Conservation (phyloP, 2,329 filamentous ascomycete species). For the Cercospora janseana region DNA sequence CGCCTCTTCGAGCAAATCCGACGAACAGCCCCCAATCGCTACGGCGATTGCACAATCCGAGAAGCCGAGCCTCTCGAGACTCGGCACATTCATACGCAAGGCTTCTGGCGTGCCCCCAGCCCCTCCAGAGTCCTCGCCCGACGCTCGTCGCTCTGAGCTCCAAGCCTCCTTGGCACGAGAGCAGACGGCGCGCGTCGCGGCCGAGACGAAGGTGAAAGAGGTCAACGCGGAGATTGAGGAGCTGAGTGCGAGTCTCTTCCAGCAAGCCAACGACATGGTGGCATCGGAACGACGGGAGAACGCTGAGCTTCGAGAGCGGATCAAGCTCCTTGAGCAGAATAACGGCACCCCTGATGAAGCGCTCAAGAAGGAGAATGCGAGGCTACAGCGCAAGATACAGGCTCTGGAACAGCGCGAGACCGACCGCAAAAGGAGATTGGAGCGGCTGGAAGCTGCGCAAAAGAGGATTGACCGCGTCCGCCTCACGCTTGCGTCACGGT, state of each 20-base stretch:
- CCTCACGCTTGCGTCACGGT: slow-evolving; percentile 52
- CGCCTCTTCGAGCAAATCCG: slow-evolving; percentile 20
- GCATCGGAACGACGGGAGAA: slow-evolving; percentile 69
- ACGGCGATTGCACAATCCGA: slow-evolving; percentile 26
- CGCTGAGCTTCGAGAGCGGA: slow-evolving; percentile 67
- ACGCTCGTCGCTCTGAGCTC: slow-evolving; percentile 49
- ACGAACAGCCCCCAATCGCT: slow-evolving; percentile 12
- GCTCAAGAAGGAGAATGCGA: slow-evolving; percentile 62
- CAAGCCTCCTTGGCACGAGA: slow-evolving; percentile 64
- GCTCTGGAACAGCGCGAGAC: slow-evolving; percentile 67
- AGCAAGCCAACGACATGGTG: slow-evolving; percentile 86
- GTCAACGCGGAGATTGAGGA: slow-evolving; percentile 76
- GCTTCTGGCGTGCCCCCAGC: slow-evolving; percentile 35
- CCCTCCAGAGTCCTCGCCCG: slow-evolving; percentile 34
- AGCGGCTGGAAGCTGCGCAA: slow-evolving; percentile 69
- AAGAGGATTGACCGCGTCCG: slow-evolving; percentile 69
- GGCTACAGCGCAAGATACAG: slow-evolving; percentile 67
- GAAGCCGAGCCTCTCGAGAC: slow-evolving; percentile 39
- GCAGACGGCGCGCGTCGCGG: slow-evolving; percentile 63
- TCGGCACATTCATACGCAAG: slow-evolving; percentile 46
- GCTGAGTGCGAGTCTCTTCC: slow-evolving; percentile 70
- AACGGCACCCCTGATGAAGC: slow-evolving; percentile 57
- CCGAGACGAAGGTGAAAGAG: slow-evolving; percentile 65
- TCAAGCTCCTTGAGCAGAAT: slow-evolving; percentile 62
- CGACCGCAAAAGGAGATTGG: slow-evolving; percentile 67